Percentiles rank a stretch among this genome's conserved stretches.
Evolutionary conservation across 2,329 filamentous ascomycete genomes (phyloP).

Genomic region (Amauroascus niger): DNA sequence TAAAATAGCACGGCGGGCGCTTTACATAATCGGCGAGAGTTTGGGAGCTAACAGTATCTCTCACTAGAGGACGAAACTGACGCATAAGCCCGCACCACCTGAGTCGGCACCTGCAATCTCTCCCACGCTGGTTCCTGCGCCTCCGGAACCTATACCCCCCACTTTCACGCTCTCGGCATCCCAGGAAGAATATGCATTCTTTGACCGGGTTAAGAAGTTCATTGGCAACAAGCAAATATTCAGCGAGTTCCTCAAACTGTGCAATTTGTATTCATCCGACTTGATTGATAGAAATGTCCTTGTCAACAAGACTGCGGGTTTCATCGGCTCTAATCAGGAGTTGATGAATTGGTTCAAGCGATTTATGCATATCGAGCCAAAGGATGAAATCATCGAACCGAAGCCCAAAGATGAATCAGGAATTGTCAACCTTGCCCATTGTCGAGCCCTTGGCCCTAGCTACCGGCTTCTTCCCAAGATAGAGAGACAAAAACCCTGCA

Average conservation of each 20-base stretch:
- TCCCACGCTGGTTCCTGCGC: conserved; percentile 75
- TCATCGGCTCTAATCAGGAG: conserved; percentile 80
- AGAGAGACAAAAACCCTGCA: conserved; percentile 83
- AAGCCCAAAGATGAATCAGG: conserved; percentile 61
- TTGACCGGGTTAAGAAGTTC: conserved; percentile 93
- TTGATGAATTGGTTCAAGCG: conserved; percentile 80
- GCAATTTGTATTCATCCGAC: conserved; percentile 89
- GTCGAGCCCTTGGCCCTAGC: conserved; percentile 87
- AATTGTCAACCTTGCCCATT: conserved; percentile 87
- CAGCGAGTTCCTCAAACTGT: conserved; percentile 93
- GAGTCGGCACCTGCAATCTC: conserved; percentile 54
- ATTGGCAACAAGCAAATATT: conserved; percentile 86
- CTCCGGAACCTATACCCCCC: conserved; percentile 78
- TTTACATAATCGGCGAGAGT: neutral
- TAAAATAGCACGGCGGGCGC: neutral
- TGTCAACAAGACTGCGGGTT: conserved; percentile 70
- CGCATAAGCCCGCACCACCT: conserved; percentile 53
- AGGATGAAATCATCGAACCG: conserved; percentile 71
- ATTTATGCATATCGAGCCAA: conserved; percentile 63
- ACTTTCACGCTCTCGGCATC: conserved; percentile 62
- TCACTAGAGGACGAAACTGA: conserved; percentile 63
- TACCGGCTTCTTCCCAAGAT: conserved; percentile 86
- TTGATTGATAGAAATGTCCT: conserved; percentile 79
- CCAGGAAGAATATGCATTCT: conserved; percentile 82
- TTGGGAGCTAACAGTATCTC: conserved; percentile 6